Base-by-base conservation (phyloP, 1,284 basidiomycete genomes). In the Melampsora larici-populina region DNA sequence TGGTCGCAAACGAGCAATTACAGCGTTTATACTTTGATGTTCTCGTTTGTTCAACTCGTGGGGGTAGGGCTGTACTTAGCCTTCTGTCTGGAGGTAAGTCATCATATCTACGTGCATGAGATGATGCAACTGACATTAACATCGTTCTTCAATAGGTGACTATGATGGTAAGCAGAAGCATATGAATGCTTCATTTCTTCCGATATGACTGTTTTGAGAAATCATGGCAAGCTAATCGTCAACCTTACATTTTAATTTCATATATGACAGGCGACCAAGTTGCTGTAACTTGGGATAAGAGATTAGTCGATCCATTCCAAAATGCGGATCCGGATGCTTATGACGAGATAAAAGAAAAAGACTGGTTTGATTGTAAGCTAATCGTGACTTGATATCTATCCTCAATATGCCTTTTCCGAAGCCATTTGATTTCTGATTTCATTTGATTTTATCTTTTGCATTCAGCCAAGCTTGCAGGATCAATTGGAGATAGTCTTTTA, bases 191-290 rank as follows among this genome's bases (percentile, higher is more conserved):
- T 3, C 4, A 36, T 9, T 36, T 4, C 36, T 36, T 36, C 36
- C 3, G 9, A 36, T 2, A 6, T n/a, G 6, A 21, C 7, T 49
- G 26, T 51, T 26, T 43, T 49, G n/a, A 1, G 62, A 24, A 48
- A 55, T 1, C 2, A 29, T 15, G 9, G 46, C 7, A 11, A 40
- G 15, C 18, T 51, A 55, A 55, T 9, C 21, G 21, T 24, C 7
- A 29, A 6, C 55, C n/a, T 13, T 8, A 13, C 31, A 17, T 2
- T 48, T 49, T 6, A 13, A 29, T 26, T 31, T 74, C 21, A 17
- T n/a, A n/a, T n/a, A n/a, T n/a, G n/a, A n/a, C 36, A 75, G 73
- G 73, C 40, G 73, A 76, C 58, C 73, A 76, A 49, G 73, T 76
- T 24, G 11, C 18, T 24, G 48, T 76, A 15, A 58, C 43, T 26